Base-by-base conservation (phyloP, 805 yeast genomes). In the Pichia exigua region DNA sequence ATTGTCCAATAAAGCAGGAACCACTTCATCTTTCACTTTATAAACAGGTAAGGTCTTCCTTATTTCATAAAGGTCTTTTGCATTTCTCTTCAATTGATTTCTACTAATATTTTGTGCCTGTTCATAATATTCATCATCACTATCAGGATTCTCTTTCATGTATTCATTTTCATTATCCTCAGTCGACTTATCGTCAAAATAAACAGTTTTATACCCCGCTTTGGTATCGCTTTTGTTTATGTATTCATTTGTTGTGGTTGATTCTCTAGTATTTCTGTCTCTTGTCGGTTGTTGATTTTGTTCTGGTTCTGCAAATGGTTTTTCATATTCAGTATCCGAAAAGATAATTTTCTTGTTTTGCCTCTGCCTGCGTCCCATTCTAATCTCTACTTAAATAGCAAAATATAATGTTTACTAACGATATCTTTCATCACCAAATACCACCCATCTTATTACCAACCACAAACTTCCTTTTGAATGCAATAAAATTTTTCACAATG, bases 31-130 rank as follows among this genome's bases (percentile, higher is more conserved):
- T 59, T 80, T 80, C 55, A 87, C 87, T 57, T 78, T 81, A 66
- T 75, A 89, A 27, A 91, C 87, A 0, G 97, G 97, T 44, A 91
- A 73, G 0, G 75, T 71, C 57, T 77, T 65, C 54, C 96, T 71
- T 1, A 75, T 65, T 42, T 73, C 68, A 4, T 82, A 68, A 17
- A 88, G 69, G 20, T 70, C 67, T 5, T 54, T 54, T 0, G 82
- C 74, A 53, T 57, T 81, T 62, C 64, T 64, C 45, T 66, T 65
- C 35, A 82, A 45, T 54, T 44, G 45, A 15, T 38, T 10, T 28
- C 47, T 46, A 39, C 49, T 54, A 42, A 24, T 30, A 24, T 12
- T 18, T 39, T 32, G 49, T 46, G 50, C 22, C 38, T 24, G 45
- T 21, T 41, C 21, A 21, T 32, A 44, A 22, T 45, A 35, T 44